Evolutionary conservation across 176 grass and related monocot species (phyloP), one percentile per base, ranked within the genome.

Genomic region (Oropetium thomaeum): DNA sequence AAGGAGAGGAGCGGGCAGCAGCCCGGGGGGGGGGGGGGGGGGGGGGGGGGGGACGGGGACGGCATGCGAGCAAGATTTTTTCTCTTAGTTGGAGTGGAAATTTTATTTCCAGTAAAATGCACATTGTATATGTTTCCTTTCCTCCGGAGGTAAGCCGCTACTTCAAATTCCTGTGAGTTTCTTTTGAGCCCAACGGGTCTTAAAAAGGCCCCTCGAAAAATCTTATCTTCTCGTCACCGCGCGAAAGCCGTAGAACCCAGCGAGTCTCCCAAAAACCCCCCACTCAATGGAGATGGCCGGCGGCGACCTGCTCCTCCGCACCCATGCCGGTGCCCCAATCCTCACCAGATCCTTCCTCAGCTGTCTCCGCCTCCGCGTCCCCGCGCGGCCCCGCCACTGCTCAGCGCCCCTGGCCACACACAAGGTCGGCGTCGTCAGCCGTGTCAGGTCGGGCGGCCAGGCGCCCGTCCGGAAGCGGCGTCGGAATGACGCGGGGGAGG

Each of bases 261-360:
- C 28, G 31, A 28, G 28, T 14, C 5, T 17, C 75, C 80, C 74
- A 76, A 84, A 81, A 84, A n/a, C n/a, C n/a, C 70, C 81, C 22
- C 64, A 54, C 81, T 60, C 28, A 34, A 55, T 31, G 54, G 70
- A 65, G 41, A 92, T 92, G 89, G 52, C 89, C 28, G 41, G 74
- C 79, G 77, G 75, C 27, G 74, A 85, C 86, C 70, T 88, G 29
- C 77, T 73, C 38, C 25, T 93, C 73, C 81, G 81, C 69, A 26
- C 81, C 28, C 45, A 82, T 31, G 67, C 79, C 8, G 69, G 62
- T 10, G 33, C 58, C 62, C 75, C 86, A 17, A 66, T 89, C 33
- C 70, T 94, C 9, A 30, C 69, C 13, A 79, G 85, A 82, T 71
- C 79, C 17, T 90, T 93, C 69, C 86, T 91, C 26, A 73, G 80